Base-by-base conservation (phyloP, 805 yeast genomes). In the Kluyveromyces lactis region DNA sequence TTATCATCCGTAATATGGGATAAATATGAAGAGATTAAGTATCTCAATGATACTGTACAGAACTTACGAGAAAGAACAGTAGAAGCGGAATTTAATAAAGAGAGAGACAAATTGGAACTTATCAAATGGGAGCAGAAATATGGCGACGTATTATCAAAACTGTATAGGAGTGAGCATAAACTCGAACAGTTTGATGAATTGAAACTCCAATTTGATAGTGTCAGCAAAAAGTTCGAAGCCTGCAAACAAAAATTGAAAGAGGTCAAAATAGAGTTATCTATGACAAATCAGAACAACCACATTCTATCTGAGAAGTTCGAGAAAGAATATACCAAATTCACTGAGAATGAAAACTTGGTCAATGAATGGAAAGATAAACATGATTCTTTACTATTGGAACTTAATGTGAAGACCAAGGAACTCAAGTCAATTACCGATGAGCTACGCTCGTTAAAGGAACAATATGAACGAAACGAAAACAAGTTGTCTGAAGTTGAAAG, bases 321-420 rank as follows among this genome's bases (percentile, higher is more conserved):
- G 26, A 44, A 41, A 18, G 57, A 56, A 15, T 45, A 48, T 12
- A 61, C 56, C 31, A 46, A 41, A 12, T 40, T 46, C 0, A 53
- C 53, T 28, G 66, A 62, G 24, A 64, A 62, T 40, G 66, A 62
- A 26, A 46, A 49, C 4, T 58, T 53, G 36, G 36, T 66, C 2
- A 43, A 49, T 11, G 50, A 46, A 3, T 43, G 50, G 58, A 53
- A 55, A 42, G 31, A 26, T 9, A 49, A 54, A 27, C 49, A 45
- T 21, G 46, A 49, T 2, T 10, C 30, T 5, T 4, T 34, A 4
- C 10, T 15, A 7, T 18, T 10, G 11, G 37, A 17, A 9, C 19
- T 24, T 5, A 16, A 13, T 13, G 26, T 11, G 6, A 13, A 18
- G 26, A 19, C 16, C 6, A 27, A 36, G 21, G 39, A 27, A 11